Percentiles rank a stretch among this genome's conserved stretches.
These are phyloP conservation scores for Gymnopilus junonius DNA, from an alignment of 768 basidiomycete genomes.

Conservation along the genomic window DNA sequence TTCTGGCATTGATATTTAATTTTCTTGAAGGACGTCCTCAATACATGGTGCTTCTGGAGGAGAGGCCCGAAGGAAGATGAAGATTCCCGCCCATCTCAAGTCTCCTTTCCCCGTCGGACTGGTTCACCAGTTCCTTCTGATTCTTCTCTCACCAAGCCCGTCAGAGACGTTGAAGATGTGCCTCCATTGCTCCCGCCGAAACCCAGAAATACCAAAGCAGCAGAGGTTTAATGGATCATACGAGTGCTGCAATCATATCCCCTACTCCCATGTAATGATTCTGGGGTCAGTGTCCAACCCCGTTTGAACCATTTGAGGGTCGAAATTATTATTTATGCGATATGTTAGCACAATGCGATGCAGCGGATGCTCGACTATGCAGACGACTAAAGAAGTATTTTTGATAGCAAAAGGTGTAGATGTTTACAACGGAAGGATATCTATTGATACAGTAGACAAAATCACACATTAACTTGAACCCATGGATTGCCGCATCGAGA, in stretches of 20 bases:
- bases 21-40: constrained; percentile 32
- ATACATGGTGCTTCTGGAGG: constrained; percentile 39
- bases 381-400: background rate
- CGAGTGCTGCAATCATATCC: background rate
- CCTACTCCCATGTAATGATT: background rate
- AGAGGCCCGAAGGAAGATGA: background rate
- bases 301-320: too few relatives aligned
- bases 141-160: background rate
- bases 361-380: background rate
- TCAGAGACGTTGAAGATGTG: background rate
- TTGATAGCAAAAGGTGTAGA: background rate
- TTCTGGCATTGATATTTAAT: background rate
- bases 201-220: constrained; percentile 9
- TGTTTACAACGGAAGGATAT: constrained; percentile 7
- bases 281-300: background rate
- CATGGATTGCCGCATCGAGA: background rate
- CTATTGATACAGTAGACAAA: constrained; percentile 16
- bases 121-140: background rate
- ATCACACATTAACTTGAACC: background rate
- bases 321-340: too few relatives aligned
- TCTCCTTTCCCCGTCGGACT: background rate
- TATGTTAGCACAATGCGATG: background rate
- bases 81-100: background rate
- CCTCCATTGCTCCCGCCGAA: constrained; percentile 15
- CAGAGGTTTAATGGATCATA: background rate